A percentile compares a stretch with the other conserved stretches of the same genome.
Evolutionary conservation across 1,139 yeast species (phyloP).

Genomic region (Debaryomyces subglobosus): DNA sequence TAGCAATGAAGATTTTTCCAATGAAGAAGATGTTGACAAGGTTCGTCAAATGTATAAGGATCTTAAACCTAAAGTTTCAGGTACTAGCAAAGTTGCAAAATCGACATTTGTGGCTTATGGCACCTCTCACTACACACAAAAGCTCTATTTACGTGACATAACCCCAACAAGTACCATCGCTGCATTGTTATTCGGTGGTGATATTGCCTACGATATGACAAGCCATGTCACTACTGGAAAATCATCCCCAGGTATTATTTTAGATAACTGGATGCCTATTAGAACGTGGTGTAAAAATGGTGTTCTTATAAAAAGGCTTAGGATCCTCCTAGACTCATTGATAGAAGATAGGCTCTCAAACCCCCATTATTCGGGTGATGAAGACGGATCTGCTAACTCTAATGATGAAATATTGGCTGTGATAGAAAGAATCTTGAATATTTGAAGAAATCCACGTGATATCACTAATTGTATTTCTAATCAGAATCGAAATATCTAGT

Average conservation of each 20-base stretch:
- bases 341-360: conserved; percentile 55
- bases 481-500: not conserved
- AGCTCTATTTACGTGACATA: conserved; percentile 69
- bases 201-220: conserved; percentile 66
- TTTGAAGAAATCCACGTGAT: conserved; percentile 3
- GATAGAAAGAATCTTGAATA: conserved; percentile 16
- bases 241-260: conserved; percentile 63
- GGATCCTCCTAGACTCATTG: conserved; percentile 66
- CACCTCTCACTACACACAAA: conserved; percentile 63
- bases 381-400: not conserved
- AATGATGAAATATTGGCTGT: conserved; percentile 19
- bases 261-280: conserved; percentile 82
- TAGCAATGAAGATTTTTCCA: conserved; percentile 27
- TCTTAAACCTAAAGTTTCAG: conserved; percentile 37
- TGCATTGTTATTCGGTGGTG: conserved; percentile 77
- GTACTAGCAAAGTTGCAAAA: conserved; percentile 25
- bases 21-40: conserved; percentile 39
- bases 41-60: conserved; percentile 33
- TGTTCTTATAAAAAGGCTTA: conserved; percentile 72
- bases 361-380: conserved; percentile 20
- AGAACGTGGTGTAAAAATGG: conserved; percentile 95
- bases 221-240: conserved; percentile 35
- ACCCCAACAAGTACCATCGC: conserved; percentile 80
- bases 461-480: not conserved
- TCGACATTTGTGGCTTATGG: conserved; percentile 60